phyloP scores from a whole-genome alignment of 306 rosid genomes.

The Cicer yamashitae region DNA sequence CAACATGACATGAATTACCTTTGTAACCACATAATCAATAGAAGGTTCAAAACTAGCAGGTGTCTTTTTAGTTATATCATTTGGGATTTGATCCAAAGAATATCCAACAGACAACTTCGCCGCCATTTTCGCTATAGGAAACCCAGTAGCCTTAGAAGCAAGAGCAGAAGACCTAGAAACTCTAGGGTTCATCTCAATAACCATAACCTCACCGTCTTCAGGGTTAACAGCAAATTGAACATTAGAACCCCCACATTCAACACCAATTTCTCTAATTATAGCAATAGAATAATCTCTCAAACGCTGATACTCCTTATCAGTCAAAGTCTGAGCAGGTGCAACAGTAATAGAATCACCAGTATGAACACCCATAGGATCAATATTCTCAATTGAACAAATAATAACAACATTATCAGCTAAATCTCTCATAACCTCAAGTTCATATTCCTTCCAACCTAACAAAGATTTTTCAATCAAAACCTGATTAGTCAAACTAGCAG shows the following conservation, averaged over 20 bases:
- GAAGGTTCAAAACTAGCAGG: constrained; percentile 99
- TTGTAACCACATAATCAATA: constrained; percentile 96
- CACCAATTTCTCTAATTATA: constrained; percentile 77
- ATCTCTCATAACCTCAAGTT: constrained; percentile 98
- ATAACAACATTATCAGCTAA: constrained; percentile 96
- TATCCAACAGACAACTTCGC: constrained; percentile 92
- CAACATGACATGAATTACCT: constrained; percentile 54
- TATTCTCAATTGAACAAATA: constrained; percentile 96
- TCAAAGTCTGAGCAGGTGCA: constrained; percentile 94
- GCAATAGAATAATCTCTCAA: constrained; percentile 80
- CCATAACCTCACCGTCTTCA: constrained; percentile 84
- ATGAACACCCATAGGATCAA: constrained; percentile 98
- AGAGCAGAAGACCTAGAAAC: constrained; percentile 92
- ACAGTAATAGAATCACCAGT: constrained; percentile 97
- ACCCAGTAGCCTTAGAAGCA: constrained; percentile 96
- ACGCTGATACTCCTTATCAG: constrained; percentile 95
- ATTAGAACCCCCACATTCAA: constrained; percentile 87
- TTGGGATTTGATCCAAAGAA: constrained; percentile 88
- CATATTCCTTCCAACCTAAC: constrained; percentile 98
- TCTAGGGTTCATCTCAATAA: constrained; percentile 98
- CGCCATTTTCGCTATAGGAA: constrained; percentile 97
- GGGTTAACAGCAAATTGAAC: constrained; percentile 98
- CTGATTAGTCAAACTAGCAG: constrained; percentile 85
- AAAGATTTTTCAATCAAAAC: constrained; percentile 91
- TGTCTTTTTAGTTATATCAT: constrained; percentile 91